A percentile compares a stretch with the other conserved stretches of the same genome.
Conservation (phyloP, 2,329 filamentous ascomycete genomes). For the Talaromyces verruculosus region DNA sequence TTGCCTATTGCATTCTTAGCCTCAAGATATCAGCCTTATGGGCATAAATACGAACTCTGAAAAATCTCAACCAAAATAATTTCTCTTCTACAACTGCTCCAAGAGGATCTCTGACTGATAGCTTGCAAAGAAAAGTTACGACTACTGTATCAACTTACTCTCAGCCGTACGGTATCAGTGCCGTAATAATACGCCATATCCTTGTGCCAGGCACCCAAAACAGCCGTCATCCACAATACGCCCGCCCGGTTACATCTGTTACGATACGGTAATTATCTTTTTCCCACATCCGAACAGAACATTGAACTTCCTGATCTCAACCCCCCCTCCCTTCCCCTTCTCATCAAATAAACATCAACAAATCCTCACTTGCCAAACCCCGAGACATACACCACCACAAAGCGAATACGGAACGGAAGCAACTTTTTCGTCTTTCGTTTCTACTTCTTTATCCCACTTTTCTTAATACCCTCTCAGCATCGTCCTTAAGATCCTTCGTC, state of each 20-base stretch:
- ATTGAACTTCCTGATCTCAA: conserved; percentile 7
- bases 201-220: background rate
- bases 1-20: background rate
- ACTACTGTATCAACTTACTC: background rate
- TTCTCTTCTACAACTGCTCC: background rate
- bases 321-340: conserved; percentile 7
- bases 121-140: background rate
- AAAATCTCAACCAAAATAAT: background rate
- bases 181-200: conserved; percentile 2
- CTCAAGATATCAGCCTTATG: background rate
- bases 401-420: background rate
- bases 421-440: background rate
- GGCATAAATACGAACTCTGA: background rate
- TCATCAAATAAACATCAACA: conserved; percentile 7
- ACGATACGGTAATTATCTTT: conserved; percentile 17
- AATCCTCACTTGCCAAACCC: background rate
- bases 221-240: conserved; percentile 14
- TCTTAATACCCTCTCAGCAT: conserved; percentile 21
- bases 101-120: background rate
- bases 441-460: background rate
- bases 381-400: background rate
- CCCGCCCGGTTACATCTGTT: background rate
- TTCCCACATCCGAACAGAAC: conserved; percentile 18
- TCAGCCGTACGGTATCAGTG: background rate
- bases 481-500: conserved; percentile 21